Evolutionary conservation across 257 asterid genomes (phyloP), one percentile per base, ranked within the genome.

Genomic region (Penstemon davidsonii): DNA sequence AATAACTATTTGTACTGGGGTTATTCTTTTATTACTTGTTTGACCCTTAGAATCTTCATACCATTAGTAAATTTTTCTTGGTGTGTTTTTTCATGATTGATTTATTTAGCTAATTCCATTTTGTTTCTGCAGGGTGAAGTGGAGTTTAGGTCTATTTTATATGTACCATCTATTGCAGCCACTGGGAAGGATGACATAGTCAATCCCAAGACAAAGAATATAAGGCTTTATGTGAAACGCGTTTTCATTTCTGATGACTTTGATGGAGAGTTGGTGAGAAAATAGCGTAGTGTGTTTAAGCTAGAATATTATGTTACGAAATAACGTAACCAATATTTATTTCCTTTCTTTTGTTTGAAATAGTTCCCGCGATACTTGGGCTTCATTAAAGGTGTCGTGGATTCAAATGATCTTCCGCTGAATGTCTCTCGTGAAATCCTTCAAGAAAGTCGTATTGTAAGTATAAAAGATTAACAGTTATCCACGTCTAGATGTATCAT

Each of bases 281-380:
- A 63, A 70, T n/a, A 5, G 12, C 40, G 33, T 25, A 55, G 47
- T 54, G 4, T 66, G 19, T 46, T 40, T 61, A 8, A 51, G 55
- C 19, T 6, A 10, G 37, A 7, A 54, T 63, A 50, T 53, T 55
- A 67, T 46, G 11, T 56, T 65, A 54, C 36, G 57, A 53, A 56
- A 37, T 46, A 42, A 33, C 38, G 10, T 37, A 19, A 66, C 51
- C 13, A 49, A 36, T 55, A 42, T 70, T 45, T 59, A 44, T 59
- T 73, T 13, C 40, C 44, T 58, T 53, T 72, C 47, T 71, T 73
- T 65, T 81, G 46, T 73, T 33, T 74, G 57, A 51, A 55, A 41
- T 74, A 94, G 99, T 94, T 94, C 86, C 99, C 99, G 3, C 85
- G 99, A 70, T 94, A 94, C 78, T 80, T 94, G 73, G 91, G 99